Conservation (phyloP, 2,329 filamentous ascomycete genomes). For the Myriosclerotinia curreyana region DNA sequence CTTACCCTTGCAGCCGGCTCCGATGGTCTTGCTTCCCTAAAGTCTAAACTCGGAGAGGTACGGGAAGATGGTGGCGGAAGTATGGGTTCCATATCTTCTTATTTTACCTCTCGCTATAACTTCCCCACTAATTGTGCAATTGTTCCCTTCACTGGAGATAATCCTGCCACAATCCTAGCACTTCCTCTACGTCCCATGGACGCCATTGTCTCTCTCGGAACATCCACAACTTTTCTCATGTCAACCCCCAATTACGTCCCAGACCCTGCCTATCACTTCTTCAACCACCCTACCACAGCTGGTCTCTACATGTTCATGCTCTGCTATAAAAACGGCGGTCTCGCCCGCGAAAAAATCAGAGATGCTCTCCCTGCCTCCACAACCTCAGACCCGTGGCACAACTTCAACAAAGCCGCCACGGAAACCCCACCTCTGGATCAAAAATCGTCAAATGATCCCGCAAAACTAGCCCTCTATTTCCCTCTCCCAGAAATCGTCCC, state of each 20-base stretch:
- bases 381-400: constrained; percentile 64
- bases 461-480: constrained; percentile 92
- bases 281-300: constrained; percentile 90
- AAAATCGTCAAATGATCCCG: constrained; percentile 50
- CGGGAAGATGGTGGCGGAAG: constrained; percentile 75
- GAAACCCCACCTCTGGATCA: constrained; percentile 68
- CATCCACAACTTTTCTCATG: constrained; percentile 97
- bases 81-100: constrained; percentile 71
- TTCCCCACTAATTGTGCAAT: constrained; percentile 74
- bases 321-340: constrained; percentile 97
- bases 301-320: constrained; percentile 99
- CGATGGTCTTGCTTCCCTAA: constrained; percentile 62
- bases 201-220: constrained; percentile 91
- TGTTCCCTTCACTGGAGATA: constrained; percentile 90
- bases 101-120: constrained; percentile 76
- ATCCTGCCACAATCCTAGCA: constrained; percentile 90
- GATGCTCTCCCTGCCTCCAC: constrained; percentile 65
- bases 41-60: constrained; percentile 75
- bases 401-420: constrained; percentile 73
- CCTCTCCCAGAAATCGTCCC: constrained; percentile 93
- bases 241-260: constrained; percentile 88
- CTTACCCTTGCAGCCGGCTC: constrained; percentile 66
- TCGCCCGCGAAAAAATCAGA: constrained; percentile 86
- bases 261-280: constrained; percentile 91
- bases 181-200: constrained; percentile 83